phyloP scores from a whole-genome alignment of 2,329 filamentous ascomycete species.

The Aureobasidium sp. region DNA sequence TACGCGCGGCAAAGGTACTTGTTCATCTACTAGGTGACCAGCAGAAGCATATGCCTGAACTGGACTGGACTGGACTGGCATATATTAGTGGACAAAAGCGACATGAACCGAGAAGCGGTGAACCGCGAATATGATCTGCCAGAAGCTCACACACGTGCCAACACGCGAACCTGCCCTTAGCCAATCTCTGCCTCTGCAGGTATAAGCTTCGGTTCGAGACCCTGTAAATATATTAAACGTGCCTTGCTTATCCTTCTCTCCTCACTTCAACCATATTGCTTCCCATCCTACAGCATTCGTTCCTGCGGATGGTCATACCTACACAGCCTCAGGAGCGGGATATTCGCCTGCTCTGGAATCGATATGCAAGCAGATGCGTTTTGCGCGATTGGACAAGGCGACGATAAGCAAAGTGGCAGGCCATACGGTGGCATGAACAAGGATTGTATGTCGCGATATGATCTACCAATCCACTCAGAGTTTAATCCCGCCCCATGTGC shows the following conservation, averaged over 20 bases:
- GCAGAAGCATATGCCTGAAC: background rate
- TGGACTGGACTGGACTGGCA: background rate
- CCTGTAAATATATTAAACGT: background rate
- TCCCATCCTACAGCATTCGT: background rate
- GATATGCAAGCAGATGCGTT: too few species aligned
- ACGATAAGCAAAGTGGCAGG: too few species aligned
- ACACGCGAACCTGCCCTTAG: background rate
- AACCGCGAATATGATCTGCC: conserved; percentile 2
- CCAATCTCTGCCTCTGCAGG: background rate
- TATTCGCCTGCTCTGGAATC: too few species aligned
- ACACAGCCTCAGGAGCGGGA: too few species aligned
- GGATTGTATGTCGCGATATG: too few species aligned
- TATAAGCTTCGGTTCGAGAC: background rate
- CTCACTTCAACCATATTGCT: background rate
- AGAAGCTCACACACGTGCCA: background rate
- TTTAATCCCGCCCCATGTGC: too few species aligned
- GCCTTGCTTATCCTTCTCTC: background rate
- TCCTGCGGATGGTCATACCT: background rate
- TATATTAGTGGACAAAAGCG: background rate
- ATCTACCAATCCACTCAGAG: too few species aligned
- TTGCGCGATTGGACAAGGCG: too few species aligned
- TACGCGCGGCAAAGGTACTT: too few species aligned
- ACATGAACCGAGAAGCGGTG: background rate
- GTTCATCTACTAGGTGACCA: background rate
- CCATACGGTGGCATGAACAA: too few species aligned